Base-by-base conservation (phyloP, 2,329 filamentous ascomycete species). In the Penicillium rolfsii region DNA sequence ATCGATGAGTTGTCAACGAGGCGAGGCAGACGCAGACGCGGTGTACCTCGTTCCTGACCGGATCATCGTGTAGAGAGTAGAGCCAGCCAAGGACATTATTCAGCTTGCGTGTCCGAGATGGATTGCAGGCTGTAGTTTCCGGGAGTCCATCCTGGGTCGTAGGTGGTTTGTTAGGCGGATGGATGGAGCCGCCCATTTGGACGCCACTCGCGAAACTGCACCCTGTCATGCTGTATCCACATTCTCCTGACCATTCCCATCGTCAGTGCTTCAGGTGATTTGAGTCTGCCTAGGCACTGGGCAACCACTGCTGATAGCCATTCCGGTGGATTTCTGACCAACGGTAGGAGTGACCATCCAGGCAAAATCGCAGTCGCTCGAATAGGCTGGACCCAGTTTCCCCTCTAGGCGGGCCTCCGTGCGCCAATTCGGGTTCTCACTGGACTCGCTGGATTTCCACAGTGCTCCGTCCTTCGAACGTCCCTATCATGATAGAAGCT, bases 1-100 rank as follows among this genome's bases (percentile, higher is more conserved):
- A 65, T 64, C 63, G 62, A 64, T 68, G 64, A 58, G 64, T 61
- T 68, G 63, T 62, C 46, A 59, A 63, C 45, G 61, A 63, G 64
- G 65, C 67, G 60, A 68, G 48, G 26, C 58, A 66, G 60, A 67
- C 52, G 36, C 61, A 65, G 36, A 64, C 59, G 66, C 61, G 64
- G 60, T 58, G 57, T 26, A 12, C 30, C 30, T 57, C 52, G 59
- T 60, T 45, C 49, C 55, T 61, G 54, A 59, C 55, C 38, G 33
- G 19, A 24, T 40, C 30, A 16, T 30, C 12, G 38, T 26, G 24
- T 30, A 35, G 24, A 5, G 2, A 43, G 26, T 24, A 12, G 19
- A 43, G 35, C 35, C 22, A 22, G 19, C 26, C 11, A 3, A 28
- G 4, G 33, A 50, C 28, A 26, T 22, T 4, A 22, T 45, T 63